Evolutionary conservation across 139 green algal genomes (phyloP), one percentile per base, ranked within the genome.

Genomic region (Chlamydomonas asymmetrica): DNA sequence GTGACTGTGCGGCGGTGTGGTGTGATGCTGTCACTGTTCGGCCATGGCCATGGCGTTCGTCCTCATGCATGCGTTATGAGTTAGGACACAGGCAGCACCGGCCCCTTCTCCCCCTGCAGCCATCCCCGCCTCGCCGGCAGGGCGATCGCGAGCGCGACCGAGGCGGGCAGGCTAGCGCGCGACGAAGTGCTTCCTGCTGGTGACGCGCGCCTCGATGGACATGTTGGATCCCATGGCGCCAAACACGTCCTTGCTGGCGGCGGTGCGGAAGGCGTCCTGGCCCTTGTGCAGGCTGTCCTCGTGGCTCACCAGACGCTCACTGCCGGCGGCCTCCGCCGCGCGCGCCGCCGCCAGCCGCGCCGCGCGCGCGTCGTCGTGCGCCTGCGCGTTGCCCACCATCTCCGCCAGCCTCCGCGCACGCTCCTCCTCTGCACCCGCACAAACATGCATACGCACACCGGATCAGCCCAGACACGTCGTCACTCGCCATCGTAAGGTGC

Each of bases 301-400:
- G 27, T 81, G 74, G 43, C 37, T 27, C 35, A 82, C 57, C 16
- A 76, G 37, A 18, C 62, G 76, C 49, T 49, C 38, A 4, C 45
- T 49, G 1, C 52, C 70, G 25, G 66, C 40, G 3, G 63, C 70
- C n/a, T 63, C 60, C 35, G 87, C 80, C 48, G 62, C 83, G 23
- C 74, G 81, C 16, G 67, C 80, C 6, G 79, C 83, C 23, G 37
- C 64, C 48, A 96, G 71, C 16, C 90, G 83, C 54, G 76, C 35
- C 74, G 38, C 32, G 16, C 93, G 84, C 45, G 84, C 61, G 69
- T 82, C 63, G 25, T 98, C 90, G 68, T 97, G 90, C 71, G 86
- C 72, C 29, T 84, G 62, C 2, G 94, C 94, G 66, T 97, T 89
- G 50, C 72, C 78, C 74, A 81, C 81, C 94, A 98, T 98, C 83